Evolutionary conservation across 805 yeast genomes (phyloP), one percentile per base, ranked within the genome.

Genomic region (Candida sonorensis): DNA sequence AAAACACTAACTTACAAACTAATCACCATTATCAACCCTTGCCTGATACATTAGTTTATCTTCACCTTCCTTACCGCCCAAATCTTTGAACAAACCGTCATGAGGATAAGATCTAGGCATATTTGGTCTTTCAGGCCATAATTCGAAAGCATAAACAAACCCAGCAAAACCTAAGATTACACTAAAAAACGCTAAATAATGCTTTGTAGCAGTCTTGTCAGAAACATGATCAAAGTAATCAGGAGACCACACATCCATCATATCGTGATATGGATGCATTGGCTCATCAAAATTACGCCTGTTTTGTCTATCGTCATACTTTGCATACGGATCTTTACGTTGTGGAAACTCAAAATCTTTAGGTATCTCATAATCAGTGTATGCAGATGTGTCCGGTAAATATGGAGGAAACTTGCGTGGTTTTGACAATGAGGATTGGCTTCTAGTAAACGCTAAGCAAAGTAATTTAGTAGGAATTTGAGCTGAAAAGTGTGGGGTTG

Each of bases 221-320:
- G 71, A 61, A 21, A 76, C 81, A 23, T 64, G 55, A 45, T 77
- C 75, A 54, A 66, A 75, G 50, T 77, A 70, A 50, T 84, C 94
- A 10, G 94, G 92, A 7, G 94, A 73, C 94, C 94, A 84, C 67
- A 82, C 69, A 56, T 84, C 88, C 50, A 77, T 66, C 56, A 73
- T 62, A 51, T 84, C 95, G 44, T 78, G 81, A 47, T 77, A 74
- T 34, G 77, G 74, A 53, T 77, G 77, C 42, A 83, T 56, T 18
- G 86, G 83, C 41, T 84, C 87, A 42, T 74, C 71, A 43, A 72
- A 66, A 64, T 84, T 83, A 61, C 94, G 76, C 63, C 90, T 73
- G 56, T 78, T 73, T 59, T 83, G 94, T 46, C 65, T 82, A 55
- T 83, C 90, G 54, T 83, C 92, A 59, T 78, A 84, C 50, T 73